Conservation (phyloP, 2,329 filamentous ascomycete species). For the Celoporthe dispersa region DNA sequence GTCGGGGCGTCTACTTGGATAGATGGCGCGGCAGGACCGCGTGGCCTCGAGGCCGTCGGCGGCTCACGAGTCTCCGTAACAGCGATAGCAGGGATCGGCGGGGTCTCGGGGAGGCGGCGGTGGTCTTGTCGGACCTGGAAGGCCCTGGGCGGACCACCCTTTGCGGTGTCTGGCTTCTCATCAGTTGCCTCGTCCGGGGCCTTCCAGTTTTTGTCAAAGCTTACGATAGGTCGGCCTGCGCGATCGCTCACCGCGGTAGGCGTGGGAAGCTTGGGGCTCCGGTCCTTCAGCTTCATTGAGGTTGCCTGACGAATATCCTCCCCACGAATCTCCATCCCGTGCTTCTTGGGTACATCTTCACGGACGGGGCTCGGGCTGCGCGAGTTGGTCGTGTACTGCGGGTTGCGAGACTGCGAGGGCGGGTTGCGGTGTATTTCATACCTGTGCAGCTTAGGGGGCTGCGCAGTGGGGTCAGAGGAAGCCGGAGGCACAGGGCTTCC, state of each 20-base stretch:
- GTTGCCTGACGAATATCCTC: slow-evolving; percentile 91
- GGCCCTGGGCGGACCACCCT: slow-evolving; percentile 29
- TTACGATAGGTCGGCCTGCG: slow-evolving; percentile 92
- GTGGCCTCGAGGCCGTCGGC: slow-evolving; percentile 42
- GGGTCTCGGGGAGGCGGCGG: slow-evolving; percentile 33
- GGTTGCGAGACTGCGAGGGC: slow-evolving; percentile 80
- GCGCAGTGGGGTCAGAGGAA: slow-evolving; percentile 41
- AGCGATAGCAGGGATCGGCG: slow-evolving; percentile 59
- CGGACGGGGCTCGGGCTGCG: slow-evolving; percentile 41
- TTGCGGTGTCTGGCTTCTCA: slow-evolving; percentile 60
- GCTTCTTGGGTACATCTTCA: slow-evolving; percentile 63
- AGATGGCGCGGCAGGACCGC: slow-evolving; percentile 45
- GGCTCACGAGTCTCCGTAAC: slow-evolving; percentile 52
- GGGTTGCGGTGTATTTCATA: slow-evolving; percentile 81
- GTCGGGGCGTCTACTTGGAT: slow-evolving; percentile 52
- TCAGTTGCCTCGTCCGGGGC: slow-evolving; percentile 73
- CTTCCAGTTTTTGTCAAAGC: slow-evolving; percentile 87
- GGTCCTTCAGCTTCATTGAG: slow-evolving; percentile 84
- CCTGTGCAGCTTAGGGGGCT: slow-evolving; percentile 47
- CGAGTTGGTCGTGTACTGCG: slow-evolving; percentile 74
- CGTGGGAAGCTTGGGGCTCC: slow-evolving; percentile 84
- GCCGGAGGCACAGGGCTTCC: slow-evolving; percentile 40
- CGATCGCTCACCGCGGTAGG: slow-evolving; percentile 90
- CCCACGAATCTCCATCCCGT: slow-evolving; percentile 80
- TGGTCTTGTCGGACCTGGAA: slow-evolving; percentile 36